Evolutionary conservation across 805 yeast species (phyloP).

Genomic region (Geotrichum ghanense): DNA sequence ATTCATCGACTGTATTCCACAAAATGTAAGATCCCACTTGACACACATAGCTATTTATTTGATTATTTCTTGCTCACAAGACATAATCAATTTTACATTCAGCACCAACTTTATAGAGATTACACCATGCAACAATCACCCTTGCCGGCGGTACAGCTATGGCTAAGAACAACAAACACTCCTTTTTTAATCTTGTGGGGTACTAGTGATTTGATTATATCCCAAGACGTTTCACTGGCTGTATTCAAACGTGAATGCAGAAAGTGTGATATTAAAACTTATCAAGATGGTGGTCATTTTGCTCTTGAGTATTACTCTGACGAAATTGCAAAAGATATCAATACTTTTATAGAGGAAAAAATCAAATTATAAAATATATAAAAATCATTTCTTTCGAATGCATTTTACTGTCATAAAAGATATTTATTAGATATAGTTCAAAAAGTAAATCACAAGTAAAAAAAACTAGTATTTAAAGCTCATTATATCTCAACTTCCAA

Average conservation of each 20-base stretch:
- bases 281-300: slow-evolving; percentile 31
- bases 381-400: too few species aligned
- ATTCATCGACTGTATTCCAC: too few species aligned
- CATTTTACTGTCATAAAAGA: too few species aligned
- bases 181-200: slow-evolving; percentile 35
- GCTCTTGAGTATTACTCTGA: slow-evolving; percentile 25
- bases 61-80: slow-evolving; percentile 23
- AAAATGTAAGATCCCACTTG: too few species aligned
- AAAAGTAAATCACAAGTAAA: too few species aligned
- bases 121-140: slow-evolving; percentile 26
- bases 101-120: slow-evolving; percentile 28
- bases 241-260: slow-evolving; percentile 22
- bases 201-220: slow-evolving; percentile 29
- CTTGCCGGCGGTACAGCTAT: slow-evolving; percentile 30
- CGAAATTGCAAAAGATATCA: slow-evolving; percentile 25
- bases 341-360: slow-evolving; percentile 11
- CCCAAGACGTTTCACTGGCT: slow-evolving; percentile 29
- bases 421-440: too few species aligned
- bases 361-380: too few species aligned
- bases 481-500: slow-evolving; percentile 26
- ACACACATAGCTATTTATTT: slow-evolving; percentile 25
- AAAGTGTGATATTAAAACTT: slow-evolving; percentile 12
- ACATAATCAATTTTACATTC: slow-evolving; percentile 23
- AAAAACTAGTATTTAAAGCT: too few species aligned
- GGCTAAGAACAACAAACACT: slow-evolving; percentile 21